Percentiles rank a stretch among this genome's conserved stretches.
These are phyloP conservation scores for Boletus sp. DNA, from an alignment of 768 basidiomycete genomes.

Conservation along the genomic window DNA sequence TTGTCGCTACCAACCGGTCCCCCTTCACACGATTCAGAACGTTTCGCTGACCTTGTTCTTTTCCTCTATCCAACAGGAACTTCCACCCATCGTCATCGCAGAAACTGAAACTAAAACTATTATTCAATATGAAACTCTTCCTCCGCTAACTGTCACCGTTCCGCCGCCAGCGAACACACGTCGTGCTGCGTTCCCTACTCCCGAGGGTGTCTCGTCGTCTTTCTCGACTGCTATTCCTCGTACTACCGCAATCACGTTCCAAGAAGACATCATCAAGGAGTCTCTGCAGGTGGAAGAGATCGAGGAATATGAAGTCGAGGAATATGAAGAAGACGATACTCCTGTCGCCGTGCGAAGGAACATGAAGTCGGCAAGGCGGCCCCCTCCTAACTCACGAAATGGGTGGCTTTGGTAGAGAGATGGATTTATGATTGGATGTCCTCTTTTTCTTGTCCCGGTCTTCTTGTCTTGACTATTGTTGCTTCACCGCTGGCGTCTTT, in stretches of 20 bases:
- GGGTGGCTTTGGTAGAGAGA: slow-evolving; percentile 58
- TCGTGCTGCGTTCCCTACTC: slow-evolving; percentile 68
- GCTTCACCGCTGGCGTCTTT: slow-evolving; percentile 21
- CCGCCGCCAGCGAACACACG: slow-evolving; percentile 80
- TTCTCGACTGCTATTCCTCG: slow-evolving; percentile 63
- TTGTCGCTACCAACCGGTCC: slow-evolving; percentile 37
- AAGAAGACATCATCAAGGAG: slow-evolving; percentile 50
- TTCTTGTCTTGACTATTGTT: slow-evolving; percentile 20
- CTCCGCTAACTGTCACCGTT: slow-evolving; percentile 63
- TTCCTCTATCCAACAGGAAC: slow-evolving; percentile 36
- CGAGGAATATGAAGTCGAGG: slow-evolving; percentile 36
- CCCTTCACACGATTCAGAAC: slow-evolving; percentile 29
- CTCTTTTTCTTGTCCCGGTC: slow-evolving; percentile 33
- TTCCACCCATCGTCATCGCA: slow-evolving; percentile 39
- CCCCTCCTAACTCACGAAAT: slow-evolving; percentile 42
- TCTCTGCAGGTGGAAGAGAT: slow-evolving; percentile 37
- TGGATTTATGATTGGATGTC: slow-evolving; percentile 31
- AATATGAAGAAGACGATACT: slow-evolving; percentile 44
- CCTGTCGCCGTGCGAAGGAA: slow-evolving; percentile 42
- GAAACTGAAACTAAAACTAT: slow-evolving; percentile 67
- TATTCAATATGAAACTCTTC: slow-evolving; percentile 46
- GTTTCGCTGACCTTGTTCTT: slow-evolving; percentile 35
- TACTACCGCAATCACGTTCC: slow-evolving; percentile 69
- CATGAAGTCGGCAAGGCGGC: slow-evolving; percentile 45
- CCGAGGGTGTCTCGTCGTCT: slow-evolving; percentile 57